A percentile compares a stretch with the other conserved stretches of the same genome.
These are phyloP conservation scores for Echium plantagineum DNA, from an alignment of 257 asterid species.

Conservation along the genomic window DNA sequence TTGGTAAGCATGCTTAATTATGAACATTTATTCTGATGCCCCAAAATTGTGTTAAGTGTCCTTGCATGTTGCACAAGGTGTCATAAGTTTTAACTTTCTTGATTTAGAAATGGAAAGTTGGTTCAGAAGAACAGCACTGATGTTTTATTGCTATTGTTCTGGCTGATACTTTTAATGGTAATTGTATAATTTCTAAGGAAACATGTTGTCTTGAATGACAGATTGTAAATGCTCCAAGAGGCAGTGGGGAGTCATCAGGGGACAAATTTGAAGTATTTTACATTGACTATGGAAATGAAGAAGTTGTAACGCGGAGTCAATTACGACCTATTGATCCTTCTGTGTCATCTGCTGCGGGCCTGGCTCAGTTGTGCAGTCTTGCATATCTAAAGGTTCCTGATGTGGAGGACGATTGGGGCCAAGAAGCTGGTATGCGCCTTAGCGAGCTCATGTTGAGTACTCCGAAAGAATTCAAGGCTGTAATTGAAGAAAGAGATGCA, in stretches of 20 bases:
- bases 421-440: slow-evolving; percentile 52
- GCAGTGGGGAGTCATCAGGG: slow-evolving; percentile 40
- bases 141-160: not conserved
- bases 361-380: slow-evolving; percentile 73
- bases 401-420: slow-evolving; percentile 61
- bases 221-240: slow-evolving; percentile 68
- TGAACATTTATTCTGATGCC: not conserved
- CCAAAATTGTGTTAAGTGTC: not conserved
- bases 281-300: slow-evolving; percentile 79
- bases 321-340: slow-evolving; percentile 61
- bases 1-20: slow-evolving; percentile 28
- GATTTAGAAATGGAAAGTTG: not conserved
- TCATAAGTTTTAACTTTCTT: no score
- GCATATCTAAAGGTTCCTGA: slow-evolving; percentile 60
- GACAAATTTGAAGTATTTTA: slow-evolving; percentile 76
- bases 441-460: slow-evolving; percentile 40
- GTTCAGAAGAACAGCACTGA: not conserved
- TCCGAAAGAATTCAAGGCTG: slow-evolving; percentile 50
- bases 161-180: not conserved
- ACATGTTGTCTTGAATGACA: slow-evolving; percentile 7
- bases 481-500: slow-evolving; percentile 55
- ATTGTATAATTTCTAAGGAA: not conserved
- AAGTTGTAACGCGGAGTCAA: slow-evolving; percentile 41
- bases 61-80: not conserved
- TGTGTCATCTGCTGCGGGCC: slow-evolving; percentile 48